Evolutionary conservation across 2,329 filamentous ascomycete genomes (phyloP).

Genomic region (Talaromyces albobiverticillius): DNA sequence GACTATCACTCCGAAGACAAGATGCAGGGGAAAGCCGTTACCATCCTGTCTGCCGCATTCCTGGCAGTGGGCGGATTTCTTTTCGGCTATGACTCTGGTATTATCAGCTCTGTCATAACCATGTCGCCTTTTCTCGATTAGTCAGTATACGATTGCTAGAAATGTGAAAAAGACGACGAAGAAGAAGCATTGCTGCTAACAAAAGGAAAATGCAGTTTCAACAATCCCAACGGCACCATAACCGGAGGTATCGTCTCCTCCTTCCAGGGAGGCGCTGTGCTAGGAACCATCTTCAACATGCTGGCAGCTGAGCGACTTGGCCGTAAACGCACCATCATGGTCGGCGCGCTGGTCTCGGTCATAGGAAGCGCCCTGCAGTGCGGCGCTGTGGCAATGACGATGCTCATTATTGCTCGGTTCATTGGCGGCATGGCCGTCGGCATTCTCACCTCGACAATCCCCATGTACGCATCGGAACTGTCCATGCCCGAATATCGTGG

Average conservation of each 20-base stretch:
- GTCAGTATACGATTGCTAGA: too few species aligned
- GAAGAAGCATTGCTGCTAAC: too few species aligned
- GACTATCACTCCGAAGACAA: too few species aligned
- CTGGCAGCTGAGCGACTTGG: slow-evolving; percentile 34
- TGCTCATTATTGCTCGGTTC: slow-evolving; percentile 51
- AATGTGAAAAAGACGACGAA: too few species aligned
- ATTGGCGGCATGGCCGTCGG: slow-evolving; percentile 52
- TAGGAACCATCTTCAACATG: slow-evolving; percentile 32
- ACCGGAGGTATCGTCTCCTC: slow-evolving; percentile 41
- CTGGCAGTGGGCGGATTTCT: slow-evolving; percentile 48
- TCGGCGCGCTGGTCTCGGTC: slow-evolving; percentile 31
- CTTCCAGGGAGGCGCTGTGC: slow-evolving; percentile 35
- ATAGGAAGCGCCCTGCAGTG: slow-evolving; percentile 36
- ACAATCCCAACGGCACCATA: slow-evolving; percentile 28
- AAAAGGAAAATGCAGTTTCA: slow-evolving; percentile 24
- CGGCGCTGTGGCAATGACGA: slow-evolving; percentile 35
- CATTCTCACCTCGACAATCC: slow-evolving; percentile 46
- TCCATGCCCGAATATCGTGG: slow-evolving; percentile 39
- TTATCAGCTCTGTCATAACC: slow-evolving; percentile 35
- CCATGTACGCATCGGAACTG: slow-evolving; percentile 45
- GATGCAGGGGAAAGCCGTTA: too few species aligned
- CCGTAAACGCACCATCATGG: slow-evolving; percentile 30
- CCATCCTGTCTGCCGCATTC: slow-evolving; percentile 26
- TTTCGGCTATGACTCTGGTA: slow-evolving; percentile 47
- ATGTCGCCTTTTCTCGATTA: slow-evolving; percentile 31